phyloP scores from a whole-genome alignment of 805 yeast species.

The Wickerhamiella australiensis region DNA sequence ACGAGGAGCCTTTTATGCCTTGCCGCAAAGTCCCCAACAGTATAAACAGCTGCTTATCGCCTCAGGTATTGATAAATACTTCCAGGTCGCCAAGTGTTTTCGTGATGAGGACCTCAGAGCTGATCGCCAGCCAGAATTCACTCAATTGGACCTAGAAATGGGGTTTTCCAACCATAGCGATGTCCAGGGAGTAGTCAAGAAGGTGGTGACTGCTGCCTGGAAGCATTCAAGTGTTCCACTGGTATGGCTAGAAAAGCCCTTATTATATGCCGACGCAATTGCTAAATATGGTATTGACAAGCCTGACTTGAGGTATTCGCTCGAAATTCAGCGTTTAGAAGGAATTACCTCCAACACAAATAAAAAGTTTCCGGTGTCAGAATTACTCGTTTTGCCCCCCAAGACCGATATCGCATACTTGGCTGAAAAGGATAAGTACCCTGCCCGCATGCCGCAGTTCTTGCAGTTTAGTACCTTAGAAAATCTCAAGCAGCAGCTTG shows the following conservation, averaged over 20 bases:
- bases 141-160: slow-evolving; percentile 95
- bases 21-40: slow-evolving; percentile 97
- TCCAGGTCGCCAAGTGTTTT: slow-evolving; percentile 86
- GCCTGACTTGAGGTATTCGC: slow-evolving; percentile 61
- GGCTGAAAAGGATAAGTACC: background rate
- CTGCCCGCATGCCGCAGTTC: slow-evolving; percentile 9
- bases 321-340: slow-evolving; percentile 41
- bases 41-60: slow-evolving; percentile 93
- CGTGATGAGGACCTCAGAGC: slow-evolving; percentile 91
- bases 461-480: slow-evolving; percentile 9
- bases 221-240: slow-evolving; percentile 24
- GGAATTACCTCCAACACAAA: slow-evolving; percentile 30
- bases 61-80: slow-evolving; percentile 75
- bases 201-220: slow-evolving; percentile 48
- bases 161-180: slow-evolving; percentile 59
- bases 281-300: slow-evolving; percentile 78
- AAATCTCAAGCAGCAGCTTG: slow-evolving; percentile 9
- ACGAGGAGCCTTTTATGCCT: slow-evolving; percentile 55
- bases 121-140: slow-evolving; percentile 95
- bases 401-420: background rate
- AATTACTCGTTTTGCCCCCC: slow-evolving; percentile 45
- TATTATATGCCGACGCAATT: slow-evolving; percentile 61
- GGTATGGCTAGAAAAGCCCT: slow-evolving; percentile 6
- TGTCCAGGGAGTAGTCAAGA: slow-evolving; percentile 54
- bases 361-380: slow-evolving; percentile 53